A percentile compares a stretch with the other conserved stretches of the same genome.
phyloP scores from a whole-genome alignment of 139 green algal species.

The Chlamydomonas incerta region DNA sequence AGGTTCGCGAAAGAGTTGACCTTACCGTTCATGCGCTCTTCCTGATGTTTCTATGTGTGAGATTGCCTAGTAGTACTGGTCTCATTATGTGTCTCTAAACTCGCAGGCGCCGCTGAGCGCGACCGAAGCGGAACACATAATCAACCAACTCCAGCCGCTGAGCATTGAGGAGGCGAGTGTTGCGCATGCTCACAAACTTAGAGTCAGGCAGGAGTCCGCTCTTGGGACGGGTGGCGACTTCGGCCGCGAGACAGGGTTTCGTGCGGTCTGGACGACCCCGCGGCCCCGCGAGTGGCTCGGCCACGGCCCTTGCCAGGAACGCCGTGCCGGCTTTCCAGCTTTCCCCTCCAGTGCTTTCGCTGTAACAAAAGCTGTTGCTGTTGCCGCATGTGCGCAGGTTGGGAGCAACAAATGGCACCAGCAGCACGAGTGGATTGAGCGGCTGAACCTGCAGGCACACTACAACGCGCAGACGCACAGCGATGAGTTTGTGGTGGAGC shows the following conservation, averaged over 20 bases:
- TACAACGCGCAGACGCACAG: constrained; percentile 78
- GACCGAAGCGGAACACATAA: constrained; percentile 71
- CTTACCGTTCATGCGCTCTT: neutral
- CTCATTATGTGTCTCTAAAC: too few species aligned
- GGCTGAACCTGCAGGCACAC: constrained; percentile 86
- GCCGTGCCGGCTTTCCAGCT: too few species aligned
- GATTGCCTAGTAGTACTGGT: too few species aligned
- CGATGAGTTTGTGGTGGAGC: constrained; percentile 91
- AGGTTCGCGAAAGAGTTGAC: neutral
- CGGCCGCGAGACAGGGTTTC: too few species aligned
- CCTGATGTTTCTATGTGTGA: neutral
- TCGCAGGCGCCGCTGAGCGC: constrained; percentile 61
- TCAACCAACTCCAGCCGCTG: constrained; percentile 58
- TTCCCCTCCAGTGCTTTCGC: too few species aligned
- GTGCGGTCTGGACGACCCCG: too few species aligned
- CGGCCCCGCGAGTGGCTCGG: too few species aligned
- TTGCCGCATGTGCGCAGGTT: constrained; percentile 48
- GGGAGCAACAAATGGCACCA: constrained; percentile 67
- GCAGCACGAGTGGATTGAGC: constrained; percentile 72
- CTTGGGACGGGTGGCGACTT: too few species aligned
- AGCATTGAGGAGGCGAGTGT: constrained; percentile 64
- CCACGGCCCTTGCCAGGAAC: too few species aligned
- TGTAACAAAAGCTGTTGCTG: too few species aligned
- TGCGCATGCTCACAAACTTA: too few species aligned
- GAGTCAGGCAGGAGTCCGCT: too few species aligned